These are phyloP conservation scores for Cyclotella kingstonii DNA, from an alignment of 108 stramenopile species.

Conservation along the genomic window DNA sequence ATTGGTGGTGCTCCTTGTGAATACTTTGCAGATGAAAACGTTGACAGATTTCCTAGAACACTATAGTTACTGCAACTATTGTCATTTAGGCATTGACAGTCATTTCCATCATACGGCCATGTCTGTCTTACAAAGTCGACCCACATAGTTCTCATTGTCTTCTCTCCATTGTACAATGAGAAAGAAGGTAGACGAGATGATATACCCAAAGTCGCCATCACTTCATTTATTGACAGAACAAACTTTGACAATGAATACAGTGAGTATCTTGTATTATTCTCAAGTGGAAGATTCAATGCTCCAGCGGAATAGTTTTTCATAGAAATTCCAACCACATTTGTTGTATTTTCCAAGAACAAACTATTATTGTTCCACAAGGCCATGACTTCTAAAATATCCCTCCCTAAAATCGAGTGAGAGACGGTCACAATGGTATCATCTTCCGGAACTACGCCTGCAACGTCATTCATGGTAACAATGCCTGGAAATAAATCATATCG, in stretches of 20 bases:
- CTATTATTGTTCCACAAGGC: slow-evolving; percentile 8
- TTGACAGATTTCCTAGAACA: not conserved
- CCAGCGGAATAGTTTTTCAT: not conserved
- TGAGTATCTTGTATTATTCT: slow-evolving; percentile 13
- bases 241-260: slow-evolving; percentile 18
- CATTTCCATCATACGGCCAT: slow-evolving; percentile 31
- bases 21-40: not conserved
- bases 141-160: slow-evolving; percentile 23
- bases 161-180: not conserved
- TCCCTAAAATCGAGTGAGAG: slow-evolving; percentile 20
- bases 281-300: not conserved
- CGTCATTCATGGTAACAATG: slow-evolving; percentile 47
- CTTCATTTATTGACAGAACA: not conserved
- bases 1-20: slow-evolving; percentile 6
- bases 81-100: slow-evolving; percentile 18
- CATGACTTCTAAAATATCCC: slow-evolving; percentile 12
- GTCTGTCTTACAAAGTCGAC: slow-evolving; percentile 13
- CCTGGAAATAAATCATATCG: slow-evolving; percentile 42
- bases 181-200: not conserved
- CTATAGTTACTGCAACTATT: not conserved
- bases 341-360: slow-evolving; percentile 14
- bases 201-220: slow-evolving; percentile 18
- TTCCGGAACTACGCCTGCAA: slow-evolving; percentile 59
- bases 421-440: slow-evolving; percentile 53
- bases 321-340: slow-evolving; percentile 16